These are phyloP conservation scores for Cercophora sp. DNA, from an alignment of 495 filamentous ascomycete species.

Conservation along the genomic window DNA sequence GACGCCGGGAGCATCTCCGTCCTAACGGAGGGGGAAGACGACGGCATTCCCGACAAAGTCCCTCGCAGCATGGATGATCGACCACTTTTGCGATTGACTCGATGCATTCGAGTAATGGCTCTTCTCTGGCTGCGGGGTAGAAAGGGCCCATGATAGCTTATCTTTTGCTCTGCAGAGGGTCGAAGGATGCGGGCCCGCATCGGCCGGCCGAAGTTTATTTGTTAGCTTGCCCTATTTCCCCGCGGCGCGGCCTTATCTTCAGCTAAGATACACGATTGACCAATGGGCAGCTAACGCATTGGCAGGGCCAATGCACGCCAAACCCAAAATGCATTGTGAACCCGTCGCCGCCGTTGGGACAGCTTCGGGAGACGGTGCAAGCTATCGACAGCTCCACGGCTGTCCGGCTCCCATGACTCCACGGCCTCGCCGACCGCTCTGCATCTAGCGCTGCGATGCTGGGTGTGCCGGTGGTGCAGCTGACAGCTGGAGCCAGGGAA, in stretches of 20 bases:
- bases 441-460: too few relatives aligned
- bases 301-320: neutral
- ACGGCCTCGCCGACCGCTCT: neutral
- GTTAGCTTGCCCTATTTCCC: too few relatives aligned
- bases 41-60: too few relatives aligned
- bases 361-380: too few relatives aligned
- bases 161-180: neutral
- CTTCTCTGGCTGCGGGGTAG: conserved; percentile 13
- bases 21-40: too few relatives aligned
- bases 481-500: too few relatives aligned
- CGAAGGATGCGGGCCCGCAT: neutral
- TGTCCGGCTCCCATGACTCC: neutral
- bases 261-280: conserved; percentile 8
- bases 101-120: conserved; percentile 23
- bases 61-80: too few relatives aligned
- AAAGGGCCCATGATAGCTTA: conserved; percentile 16
- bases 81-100: conserved; percentile 12
- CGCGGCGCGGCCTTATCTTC: too few relatives aligned
- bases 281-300: neutral
- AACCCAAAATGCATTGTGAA: neutral
- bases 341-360: neutral
- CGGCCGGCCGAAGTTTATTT: too few relatives aligned
- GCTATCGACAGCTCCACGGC: too few relatives aligned
- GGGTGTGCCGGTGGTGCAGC: too few relatives aligned
- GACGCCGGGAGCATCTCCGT: too few relatives aligned